Percentiles rank a stretch among this genome's conserved stretches.
These are phyloP conservation scores for Phoma sp. DNA, from an alignment of 2,329 filamentous ascomycete genomes.

Conservation along the genomic window DNA sequence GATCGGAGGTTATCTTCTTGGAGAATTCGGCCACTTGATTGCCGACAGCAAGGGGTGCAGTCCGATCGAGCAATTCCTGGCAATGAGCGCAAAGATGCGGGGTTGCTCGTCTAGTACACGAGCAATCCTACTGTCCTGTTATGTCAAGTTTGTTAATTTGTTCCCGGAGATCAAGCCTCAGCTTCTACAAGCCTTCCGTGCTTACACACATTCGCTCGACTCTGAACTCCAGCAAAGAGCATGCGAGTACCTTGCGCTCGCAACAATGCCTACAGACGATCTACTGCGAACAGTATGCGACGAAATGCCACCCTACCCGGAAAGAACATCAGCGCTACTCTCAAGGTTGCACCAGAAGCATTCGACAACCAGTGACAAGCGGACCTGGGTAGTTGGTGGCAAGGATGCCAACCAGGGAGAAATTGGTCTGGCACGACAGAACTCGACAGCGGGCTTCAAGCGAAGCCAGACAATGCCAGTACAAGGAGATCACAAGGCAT, in stretches of 20 bases:
- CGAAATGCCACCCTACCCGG: constrained; percentile 98
- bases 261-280: constrained; percentile 86
- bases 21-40: constrained; percentile 96
- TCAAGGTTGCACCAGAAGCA: constrained; percentile 95
- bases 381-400: constrained; percentile 97
- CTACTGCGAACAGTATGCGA: constrained; percentile 93
- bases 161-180: constrained; percentile 99
- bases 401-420: constrained; percentile 94
- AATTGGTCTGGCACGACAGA: constrained; percentile 76
- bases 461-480: constrained; percentile 75
- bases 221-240: constrained; percentile 95
- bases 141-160: constrained; percentile 96
- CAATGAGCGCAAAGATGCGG: constrained; percentile 87
- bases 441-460: constrained; percentile 73
- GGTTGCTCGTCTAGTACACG: constrained; percentile 88
- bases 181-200: constrained; percentile 84
- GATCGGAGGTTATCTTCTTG: constrained; percentile 94
- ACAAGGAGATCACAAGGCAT: constrained; percentile 38
- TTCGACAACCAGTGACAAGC: constrained; percentile 88
- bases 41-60: constrained; percentile 91
- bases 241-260: constrained; percentile 90
- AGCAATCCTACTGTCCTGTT: constrained; percentile 93
- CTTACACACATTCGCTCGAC: constrained; percentile 94
- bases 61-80: constrained; percentile 96
- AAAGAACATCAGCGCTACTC: constrained; percentile 88